Conservation (phyloP, 371 early-diverging fungal genomes). For the Mucor circinelloides region DNA sequence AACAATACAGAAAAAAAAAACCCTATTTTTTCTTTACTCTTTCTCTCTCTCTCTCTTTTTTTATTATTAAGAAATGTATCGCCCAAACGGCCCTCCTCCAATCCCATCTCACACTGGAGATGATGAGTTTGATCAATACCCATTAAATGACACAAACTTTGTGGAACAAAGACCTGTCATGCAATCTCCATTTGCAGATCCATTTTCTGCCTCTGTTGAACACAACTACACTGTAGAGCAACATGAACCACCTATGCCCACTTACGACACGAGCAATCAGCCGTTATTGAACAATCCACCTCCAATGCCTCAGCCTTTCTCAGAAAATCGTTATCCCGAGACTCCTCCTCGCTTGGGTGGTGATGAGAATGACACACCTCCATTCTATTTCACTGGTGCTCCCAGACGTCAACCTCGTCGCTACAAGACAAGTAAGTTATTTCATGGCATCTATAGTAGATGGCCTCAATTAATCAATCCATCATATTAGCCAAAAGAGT, state of each 20-base stretch:
- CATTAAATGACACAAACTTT: constrained; percentile 48
- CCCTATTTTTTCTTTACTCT: background rate
- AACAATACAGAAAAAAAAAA: background rate
- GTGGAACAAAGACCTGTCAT: constrained; percentile 35
- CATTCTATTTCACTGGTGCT: constrained; percentile 46
- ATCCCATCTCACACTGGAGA: constrained; percentile 12
- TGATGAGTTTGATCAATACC: constrained; percentile 41
- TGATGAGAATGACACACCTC: constrained; percentile 5
- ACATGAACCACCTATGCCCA: constrained; percentile 13
- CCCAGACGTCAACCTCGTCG: constrained; percentile 63
- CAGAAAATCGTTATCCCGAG: background rate
- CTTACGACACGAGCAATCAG: constrained; percentile 31
- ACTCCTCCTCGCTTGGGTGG: background rate
- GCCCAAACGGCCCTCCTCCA: constrained; percentile 16
- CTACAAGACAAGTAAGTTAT: constrained; percentile 61
- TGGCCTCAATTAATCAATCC: background rate
- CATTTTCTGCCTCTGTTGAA: constrained; percentile 20
- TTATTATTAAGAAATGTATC: constrained; percentile 18
- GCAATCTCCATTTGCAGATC: constrained; percentile 45
- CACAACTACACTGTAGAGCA: constrained; percentile 8
- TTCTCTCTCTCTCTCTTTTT: background rate
- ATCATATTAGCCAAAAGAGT: constrained; percentile 51
- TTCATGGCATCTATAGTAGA: background rate
- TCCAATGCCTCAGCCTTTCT: constrained; percentile 18
- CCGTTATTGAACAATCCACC: constrained; percentile 20